Evolutionary conservation across 108 stramenopile genomes (phyloP).

Genomic region (Nannochloropsis salina): DNA sequence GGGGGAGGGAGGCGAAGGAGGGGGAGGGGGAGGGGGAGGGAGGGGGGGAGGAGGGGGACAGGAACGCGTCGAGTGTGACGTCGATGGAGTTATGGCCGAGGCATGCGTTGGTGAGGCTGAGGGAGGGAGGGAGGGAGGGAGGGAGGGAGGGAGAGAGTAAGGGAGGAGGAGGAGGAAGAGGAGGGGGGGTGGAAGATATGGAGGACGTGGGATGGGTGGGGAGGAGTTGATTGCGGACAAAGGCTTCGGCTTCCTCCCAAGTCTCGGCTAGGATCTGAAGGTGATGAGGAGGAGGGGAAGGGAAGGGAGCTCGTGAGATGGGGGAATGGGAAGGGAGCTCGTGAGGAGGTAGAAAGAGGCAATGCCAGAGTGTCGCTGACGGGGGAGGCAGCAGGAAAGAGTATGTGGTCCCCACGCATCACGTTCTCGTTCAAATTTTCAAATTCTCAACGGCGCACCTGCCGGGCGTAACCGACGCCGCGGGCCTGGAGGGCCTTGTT

Average conservation of each 20-base stretch:
- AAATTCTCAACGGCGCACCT: background rate
- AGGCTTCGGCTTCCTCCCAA: background rate
- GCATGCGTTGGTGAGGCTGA: background rate
- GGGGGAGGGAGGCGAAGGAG: background rate
- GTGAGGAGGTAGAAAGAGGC: background rate
- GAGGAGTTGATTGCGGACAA: background rate
- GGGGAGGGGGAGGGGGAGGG: background rate
- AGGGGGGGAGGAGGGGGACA: background rate
- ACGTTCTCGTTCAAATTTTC: too few relatives aligned
- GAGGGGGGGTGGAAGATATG: background rate
- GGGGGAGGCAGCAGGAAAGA: too few relatives aligned
- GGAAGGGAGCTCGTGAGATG: background rate
- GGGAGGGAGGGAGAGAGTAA: background rate
- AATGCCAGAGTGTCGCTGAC: background rate
- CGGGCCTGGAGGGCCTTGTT: background rate
- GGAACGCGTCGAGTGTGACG: background rate
- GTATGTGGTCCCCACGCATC: too few relatives aligned
- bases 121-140: background rate
- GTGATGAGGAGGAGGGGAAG: background rate
- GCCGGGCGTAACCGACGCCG: background rate
- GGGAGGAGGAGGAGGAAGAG: too few relatives aligned
- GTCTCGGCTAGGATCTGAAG: background rate
- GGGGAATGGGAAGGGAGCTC: background rate
- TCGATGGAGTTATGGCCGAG: conserved; percentile 11
- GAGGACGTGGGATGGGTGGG: conserved; percentile 8